Percentiles rank a stretch among this genome's conserved stretches.
Conservation (phyloP, 345 rosid species). For the Syzygium aqueum region DNA sequence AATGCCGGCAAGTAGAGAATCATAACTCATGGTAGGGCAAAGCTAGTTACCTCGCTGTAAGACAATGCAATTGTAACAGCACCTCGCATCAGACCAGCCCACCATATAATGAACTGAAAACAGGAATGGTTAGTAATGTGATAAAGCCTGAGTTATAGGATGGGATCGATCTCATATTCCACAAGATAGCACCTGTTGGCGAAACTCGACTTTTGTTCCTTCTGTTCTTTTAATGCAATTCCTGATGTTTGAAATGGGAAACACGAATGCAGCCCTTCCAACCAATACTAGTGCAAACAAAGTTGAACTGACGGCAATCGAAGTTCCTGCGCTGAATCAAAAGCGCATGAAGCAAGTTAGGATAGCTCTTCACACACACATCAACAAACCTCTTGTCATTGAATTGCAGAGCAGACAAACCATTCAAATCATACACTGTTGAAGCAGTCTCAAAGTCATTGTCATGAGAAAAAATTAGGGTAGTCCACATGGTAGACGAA, state of each 20-base stretch:
- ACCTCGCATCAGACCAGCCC: conserved; percentile 81
- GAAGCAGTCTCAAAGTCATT: background rate
- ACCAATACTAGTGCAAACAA: conserved; percentile 37
- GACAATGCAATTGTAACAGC: conserved; percentile 68
- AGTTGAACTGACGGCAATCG: conserved; percentile 38
- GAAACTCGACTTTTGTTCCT: conserved; percentile 27
- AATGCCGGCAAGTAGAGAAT: background rate
- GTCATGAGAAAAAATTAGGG: background rate
- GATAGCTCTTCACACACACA: background rate
- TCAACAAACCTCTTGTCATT: background rate
- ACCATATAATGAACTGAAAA: conserved; percentile 64
- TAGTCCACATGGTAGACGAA: background rate
- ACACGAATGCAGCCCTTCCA: conserved; percentile 64
- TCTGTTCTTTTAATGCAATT: conserved; percentile 20
- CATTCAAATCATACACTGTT: background rate
- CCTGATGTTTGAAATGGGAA: conserved; percentile 41
- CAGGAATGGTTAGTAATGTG: background rate
- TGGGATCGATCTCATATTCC: background rate
- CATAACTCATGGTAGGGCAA: background rate
- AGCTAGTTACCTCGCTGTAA: conserved; percentile 29
- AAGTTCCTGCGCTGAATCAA: conserved; percentile 24
- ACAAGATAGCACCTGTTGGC: conserved; percentile 34
- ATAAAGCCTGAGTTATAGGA: background rate
- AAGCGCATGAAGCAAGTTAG: background rate
- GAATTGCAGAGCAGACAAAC: background rate